Percentiles rank a stretch among this genome's conserved stretches.
Evolutionary conservation across 495 filamentous ascomycete species (phyloP).

Genomic region (Aspergillus panamensis): DNA sequence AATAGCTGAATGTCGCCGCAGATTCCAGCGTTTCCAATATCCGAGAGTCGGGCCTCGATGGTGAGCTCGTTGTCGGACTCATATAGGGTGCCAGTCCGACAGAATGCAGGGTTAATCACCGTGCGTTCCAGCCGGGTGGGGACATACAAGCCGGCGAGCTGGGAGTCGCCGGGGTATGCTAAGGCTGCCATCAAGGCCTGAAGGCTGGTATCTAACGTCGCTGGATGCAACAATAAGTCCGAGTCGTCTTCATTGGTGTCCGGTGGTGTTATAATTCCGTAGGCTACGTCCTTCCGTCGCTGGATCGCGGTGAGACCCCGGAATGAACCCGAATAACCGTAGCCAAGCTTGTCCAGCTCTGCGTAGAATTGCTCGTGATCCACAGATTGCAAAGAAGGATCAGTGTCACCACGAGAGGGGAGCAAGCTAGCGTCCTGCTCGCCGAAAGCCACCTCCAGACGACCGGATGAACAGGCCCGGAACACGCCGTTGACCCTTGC

Average conservation of each 20-base stretch:
- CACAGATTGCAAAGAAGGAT: conserved; percentile 12
- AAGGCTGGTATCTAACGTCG: conserved; percentile 3
- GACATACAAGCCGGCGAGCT: conserved; percentile 6
- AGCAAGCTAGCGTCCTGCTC: background rate
- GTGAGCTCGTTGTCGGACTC: background rate
- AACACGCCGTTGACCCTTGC: background rate
- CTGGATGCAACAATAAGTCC: conserved; percentile 6
- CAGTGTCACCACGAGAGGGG: background rate
- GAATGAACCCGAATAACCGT: conserved; percentile 24
- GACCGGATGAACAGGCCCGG: conserved; percentile 1
- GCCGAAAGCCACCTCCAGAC: conserved; percentile 7
- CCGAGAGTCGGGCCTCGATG: background rate
- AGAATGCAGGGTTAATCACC: background rate
- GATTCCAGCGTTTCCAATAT: background rate
- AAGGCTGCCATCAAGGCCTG: conserved; percentile 7
- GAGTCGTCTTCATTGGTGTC: background rate
- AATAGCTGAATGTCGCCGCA: conserved; percentile 12
- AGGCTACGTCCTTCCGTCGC: conserved; percentile 5
- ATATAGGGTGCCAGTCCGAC: background rate
- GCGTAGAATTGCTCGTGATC: conserved; percentile 25
- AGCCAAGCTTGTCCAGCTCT: conserved; percentile 19
- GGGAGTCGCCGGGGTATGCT: conserved; percentile 6
- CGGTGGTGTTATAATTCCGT: conserved; percentile 9
- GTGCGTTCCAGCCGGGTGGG: conserved; percentile 4
- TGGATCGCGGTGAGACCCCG: conserved; percentile 10